Evolutionary conservation across 306 rosid species (phyloP).

Genomic region (Inga oerstediana): DNA sequence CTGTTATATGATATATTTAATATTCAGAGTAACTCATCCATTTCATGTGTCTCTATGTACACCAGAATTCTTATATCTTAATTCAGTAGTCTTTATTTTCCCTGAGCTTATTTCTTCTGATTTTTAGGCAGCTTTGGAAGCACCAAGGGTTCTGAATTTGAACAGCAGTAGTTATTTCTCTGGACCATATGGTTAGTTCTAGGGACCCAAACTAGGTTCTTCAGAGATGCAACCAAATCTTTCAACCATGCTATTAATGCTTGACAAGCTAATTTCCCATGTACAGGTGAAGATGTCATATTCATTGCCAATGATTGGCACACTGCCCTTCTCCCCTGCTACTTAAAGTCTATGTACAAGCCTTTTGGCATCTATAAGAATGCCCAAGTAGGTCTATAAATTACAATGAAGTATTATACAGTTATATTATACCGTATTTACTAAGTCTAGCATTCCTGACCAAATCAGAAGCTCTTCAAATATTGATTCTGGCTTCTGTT

Average conservation of each 20-base stretch:
- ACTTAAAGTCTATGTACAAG: constrained; percentile 65
- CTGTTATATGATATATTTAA: neutral
- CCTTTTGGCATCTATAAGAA: constrained; percentile 54
- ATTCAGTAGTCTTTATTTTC: constrained; percentile 24
- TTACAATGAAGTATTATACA: constrained; percentile 4
- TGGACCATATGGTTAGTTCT: constrained; percentile 72
- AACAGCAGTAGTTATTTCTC: constrained; percentile 58
- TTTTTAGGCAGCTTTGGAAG: constrained; percentile 77
- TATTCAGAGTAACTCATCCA: neutral
- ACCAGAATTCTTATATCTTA: constrained; percentile 20
- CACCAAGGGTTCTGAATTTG: constrained; percentile 71
- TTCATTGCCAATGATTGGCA: constrained; percentile 88
- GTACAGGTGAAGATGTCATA: constrained; percentile 74
- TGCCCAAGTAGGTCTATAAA: constrained; percentile 57
- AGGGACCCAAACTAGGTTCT: constrained; percentile 18
- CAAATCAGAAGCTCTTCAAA: constrained; percentile 2
- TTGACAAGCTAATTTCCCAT: constrained; percentile 14
- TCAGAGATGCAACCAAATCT: constrained; percentile 6
- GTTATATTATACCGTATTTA: neutral
- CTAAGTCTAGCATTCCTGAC: constrained; percentile 16
- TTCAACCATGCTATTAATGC: constrained; percentile 4
- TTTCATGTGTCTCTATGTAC: neutral
- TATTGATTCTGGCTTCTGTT: constrained; percentile 20
- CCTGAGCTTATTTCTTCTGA: constrained; percentile 27
- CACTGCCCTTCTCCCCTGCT: constrained; percentile 72